Evolutionary conservation across 768 basidiomycete genomes (phyloP).

Genomic region (Suillus alpinus): DNA sequence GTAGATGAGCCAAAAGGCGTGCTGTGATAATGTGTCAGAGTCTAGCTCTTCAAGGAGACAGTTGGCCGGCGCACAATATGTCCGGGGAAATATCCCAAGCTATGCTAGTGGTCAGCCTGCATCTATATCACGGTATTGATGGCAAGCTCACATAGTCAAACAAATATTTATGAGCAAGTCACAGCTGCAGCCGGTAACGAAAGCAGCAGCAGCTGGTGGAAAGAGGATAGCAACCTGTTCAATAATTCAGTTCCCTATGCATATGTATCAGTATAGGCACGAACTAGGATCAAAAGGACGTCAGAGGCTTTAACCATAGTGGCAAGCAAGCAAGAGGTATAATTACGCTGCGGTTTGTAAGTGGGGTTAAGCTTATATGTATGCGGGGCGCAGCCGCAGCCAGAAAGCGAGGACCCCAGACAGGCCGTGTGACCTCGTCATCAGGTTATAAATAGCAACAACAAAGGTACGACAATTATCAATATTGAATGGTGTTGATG

Average conservation of each 20-base stretch:
- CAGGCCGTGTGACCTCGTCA: background rate
- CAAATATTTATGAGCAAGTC: slow-evolving; percentile 84
- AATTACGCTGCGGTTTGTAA: background rate
- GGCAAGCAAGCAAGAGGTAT: background rate
- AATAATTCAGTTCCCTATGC: background rate
- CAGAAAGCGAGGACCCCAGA: background rate
- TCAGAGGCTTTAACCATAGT: slow-evolving; percentile 61
- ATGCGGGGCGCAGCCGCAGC: background rate
- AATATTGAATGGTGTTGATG: too few species aligned
- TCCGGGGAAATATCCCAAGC: slow-evolving; percentile 77
- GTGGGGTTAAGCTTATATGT: background rate
- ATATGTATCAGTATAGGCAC: slow-evolving; percentile 19
- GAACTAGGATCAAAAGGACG: slow-evolving; percentile 73
- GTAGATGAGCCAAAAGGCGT: slow-evolving; percentile 90
- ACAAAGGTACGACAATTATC: too few species aligned
- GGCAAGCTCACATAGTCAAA: slow-evolving; percentile 61
- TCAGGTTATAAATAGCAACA: background rate
- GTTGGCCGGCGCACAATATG: slow-evolving; percentile 38
- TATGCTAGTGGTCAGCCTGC: slow-evolving; percentile 22
- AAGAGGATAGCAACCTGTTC: slow-evolving; percentile 74
- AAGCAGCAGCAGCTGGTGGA: slow-evolving; percentile 75
- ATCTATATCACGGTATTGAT: background rate
- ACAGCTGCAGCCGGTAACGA: slow-evolving; percentile 80
- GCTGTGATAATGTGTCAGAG: slow-evolving; percentile 34
- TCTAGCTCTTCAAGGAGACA: background rate